A percentile compares a stretch with the other conserved stretches of the same genome.
Conservation (phyloP, 139 green algal species). For the Haematococcus sp. region DNA sequence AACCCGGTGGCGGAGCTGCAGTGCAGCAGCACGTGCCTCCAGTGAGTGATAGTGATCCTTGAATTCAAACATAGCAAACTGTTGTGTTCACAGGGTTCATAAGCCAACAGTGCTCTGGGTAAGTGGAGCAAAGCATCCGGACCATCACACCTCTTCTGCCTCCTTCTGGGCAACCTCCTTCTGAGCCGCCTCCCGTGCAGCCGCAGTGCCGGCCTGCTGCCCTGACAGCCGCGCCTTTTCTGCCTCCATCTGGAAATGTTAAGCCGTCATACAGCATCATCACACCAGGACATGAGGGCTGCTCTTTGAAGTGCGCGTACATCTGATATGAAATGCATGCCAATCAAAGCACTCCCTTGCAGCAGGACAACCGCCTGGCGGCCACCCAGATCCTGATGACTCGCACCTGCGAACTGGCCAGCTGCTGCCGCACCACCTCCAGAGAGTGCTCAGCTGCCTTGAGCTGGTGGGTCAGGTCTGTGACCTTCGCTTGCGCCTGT, state of each 20-base stretch:
- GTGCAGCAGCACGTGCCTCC: too few species aligned
- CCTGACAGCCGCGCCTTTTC: background rate
- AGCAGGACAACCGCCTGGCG: too few species aligned
- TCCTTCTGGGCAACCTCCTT: background rate
- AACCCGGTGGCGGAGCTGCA: background rate
- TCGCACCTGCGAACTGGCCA: background rate
- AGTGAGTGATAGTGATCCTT: too few species aligned
- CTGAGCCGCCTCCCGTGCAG: background rate
- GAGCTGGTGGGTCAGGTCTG: slow-evolving; percentile 6
- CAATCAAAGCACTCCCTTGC: too few species aligned
- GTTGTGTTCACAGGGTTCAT: too few species aligned
- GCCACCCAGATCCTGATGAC: too few species aligned
- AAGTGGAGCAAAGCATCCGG: background rate
- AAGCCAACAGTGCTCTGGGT: background rate
- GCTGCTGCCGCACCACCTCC: slow-evolving; percentile 3
- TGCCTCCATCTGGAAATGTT: background rate
- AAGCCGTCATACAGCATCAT: background rate
- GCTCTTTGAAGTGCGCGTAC: background rate
- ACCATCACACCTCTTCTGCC: background rate
- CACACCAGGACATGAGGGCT: background rate
- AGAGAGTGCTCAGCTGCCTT: slow-evolving; percentile 1
- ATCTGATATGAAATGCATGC: too few species aligned
- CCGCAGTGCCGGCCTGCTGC: background rate
- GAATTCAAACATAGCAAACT: too few species aligned
- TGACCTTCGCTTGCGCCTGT: slow-evolving; percentile 9